Conservation (phyloP, 2,329 filamentous ascomycete genomes). For the Fusarium sp. region DNA sequence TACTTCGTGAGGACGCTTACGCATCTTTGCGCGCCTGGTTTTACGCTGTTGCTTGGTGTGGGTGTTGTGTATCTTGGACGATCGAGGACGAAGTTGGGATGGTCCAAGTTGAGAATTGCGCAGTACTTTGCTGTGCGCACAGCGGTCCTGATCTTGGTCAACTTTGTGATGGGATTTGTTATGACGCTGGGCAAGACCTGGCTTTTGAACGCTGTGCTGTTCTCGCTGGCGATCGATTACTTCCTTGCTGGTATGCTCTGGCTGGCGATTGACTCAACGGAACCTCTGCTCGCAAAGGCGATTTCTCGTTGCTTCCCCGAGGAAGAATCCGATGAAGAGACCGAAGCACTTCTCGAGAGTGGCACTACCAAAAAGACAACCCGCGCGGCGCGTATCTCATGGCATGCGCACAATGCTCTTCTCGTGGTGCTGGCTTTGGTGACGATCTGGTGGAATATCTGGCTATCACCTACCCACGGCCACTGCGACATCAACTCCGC, state of each 20-base stretch:
- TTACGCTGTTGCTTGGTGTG: constrained; percentile 59
- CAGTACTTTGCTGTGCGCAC: constrained; percentile 54
- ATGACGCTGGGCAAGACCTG: constrained; percentile 51
- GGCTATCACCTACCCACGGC: constrained; percentile 55
- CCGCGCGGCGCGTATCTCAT: constrained; percentile 47
- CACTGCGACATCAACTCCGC: constrained; percentile 46
- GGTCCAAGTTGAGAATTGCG: constrained; percentile 50
- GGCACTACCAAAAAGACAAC: not conserved
- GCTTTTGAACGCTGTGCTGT: constrained; percentile 58
- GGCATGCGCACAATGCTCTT: constrained; percentile 55
- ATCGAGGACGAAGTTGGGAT: constrained; percentile 55
- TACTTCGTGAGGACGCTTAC: constrained; percentile 56
- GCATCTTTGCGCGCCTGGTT: constrained; percentile 59
- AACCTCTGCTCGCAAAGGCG: constrained; percentile 46
- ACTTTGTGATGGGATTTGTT: constrained; percentile 47
- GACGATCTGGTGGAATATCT: constrained; percentile 60
- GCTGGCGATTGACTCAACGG: constrained; percentile 51
- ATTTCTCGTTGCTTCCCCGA: constrained; percentile 36
- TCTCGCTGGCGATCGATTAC: constrained; percentile 59
- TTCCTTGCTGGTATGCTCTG: constrained; percentile 57
- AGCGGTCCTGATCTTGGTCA: constrained; percentile 51
- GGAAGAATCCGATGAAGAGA: constrained; percentile 41
- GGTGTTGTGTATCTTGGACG: constrained; percentile 58
- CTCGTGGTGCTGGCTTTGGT: constrained; percentile 50
- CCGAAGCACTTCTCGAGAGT: constrained; percentile 46